Conservation (phyloP, 352 stramenopile genomes). For the Phytophthora agathidicida region DNA sequence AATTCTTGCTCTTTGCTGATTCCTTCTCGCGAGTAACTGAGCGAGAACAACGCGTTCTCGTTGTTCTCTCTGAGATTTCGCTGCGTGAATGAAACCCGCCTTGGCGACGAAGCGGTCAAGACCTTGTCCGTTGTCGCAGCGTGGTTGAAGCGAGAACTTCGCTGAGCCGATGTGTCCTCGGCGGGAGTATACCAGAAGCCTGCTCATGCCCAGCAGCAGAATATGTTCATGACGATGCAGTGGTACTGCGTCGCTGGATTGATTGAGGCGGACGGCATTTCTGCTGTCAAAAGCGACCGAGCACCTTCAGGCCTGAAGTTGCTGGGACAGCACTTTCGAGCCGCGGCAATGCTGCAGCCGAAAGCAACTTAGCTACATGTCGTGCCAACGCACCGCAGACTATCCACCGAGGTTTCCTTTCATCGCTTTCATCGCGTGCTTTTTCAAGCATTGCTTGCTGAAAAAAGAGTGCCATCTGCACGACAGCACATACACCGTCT, state of each 20-base stretch:
- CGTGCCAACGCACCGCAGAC: slow-evolving; percentile 1
- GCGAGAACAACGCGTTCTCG: slow-evolving; percentile 14
- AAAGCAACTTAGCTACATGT: slow-evolving; percentile 1
- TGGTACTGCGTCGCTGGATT: slow-evolving; percentile 20
- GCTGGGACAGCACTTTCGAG: slow-evolving; percentile 3
- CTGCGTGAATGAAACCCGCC: slow-evolving; percentile 12
- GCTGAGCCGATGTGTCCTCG: slow-evolving; percentile 12
- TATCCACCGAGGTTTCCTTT: slow-evolving; percentile 23
- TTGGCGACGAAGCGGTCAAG: too few relatives aligned
- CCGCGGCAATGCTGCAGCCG: background rate
- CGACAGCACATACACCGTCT: slow-evolving; percentile 21
- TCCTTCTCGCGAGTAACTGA: slow-evolving; percentile 20
- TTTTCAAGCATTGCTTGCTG: slow-evolving; percentile 25
- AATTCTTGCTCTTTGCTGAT: slow-evolving; percentile 21
- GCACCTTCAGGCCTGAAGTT: slow-evolving; percentile 22
- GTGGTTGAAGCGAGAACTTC: slow-evolving; percentile 25
- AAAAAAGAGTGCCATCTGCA: slow-evolving; percentile 25
- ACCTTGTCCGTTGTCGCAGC: slow-evolving; percentile 2
- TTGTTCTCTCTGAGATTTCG: slow-evolving; percentile 14
- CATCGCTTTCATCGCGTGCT: slow-evolving; percentile 16
- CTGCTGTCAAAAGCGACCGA: slow-evolving; percentile 22
- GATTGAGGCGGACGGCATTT: slow-evolving; percentile 15
- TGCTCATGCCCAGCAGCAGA: slow-evolving; percentile 15
- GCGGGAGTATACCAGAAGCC: too few relatives aligned
- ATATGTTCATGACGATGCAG: slow-evolving; percentile 15